phyloP scores from a whole-genome alignment of 2,329 filamentous ascomycete genomes.

The Beauveria australis region DNA sequence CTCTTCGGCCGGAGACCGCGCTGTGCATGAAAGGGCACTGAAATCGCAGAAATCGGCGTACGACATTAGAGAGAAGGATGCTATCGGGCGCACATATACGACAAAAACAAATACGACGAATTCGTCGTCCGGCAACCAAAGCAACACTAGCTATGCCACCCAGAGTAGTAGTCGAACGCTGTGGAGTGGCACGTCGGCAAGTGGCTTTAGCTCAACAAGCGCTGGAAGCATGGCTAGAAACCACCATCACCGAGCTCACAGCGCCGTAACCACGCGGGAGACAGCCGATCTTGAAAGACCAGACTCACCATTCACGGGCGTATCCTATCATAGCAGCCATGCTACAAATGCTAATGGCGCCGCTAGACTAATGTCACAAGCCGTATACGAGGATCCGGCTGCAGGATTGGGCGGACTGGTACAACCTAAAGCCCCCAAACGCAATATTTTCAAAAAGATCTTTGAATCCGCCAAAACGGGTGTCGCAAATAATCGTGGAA shows the following conservation, averaged over 20 bases:
- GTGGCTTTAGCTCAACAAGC: slow-evolving; percentile 88
- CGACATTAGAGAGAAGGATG: slow-evolving; percentile 57
- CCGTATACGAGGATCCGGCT: slow-evolving; percentile 56
- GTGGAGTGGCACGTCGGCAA: slow-evolving; percentile 89
- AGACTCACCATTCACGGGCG: slow-evolving; percentile 61
- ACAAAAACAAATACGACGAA: slow-evolving; percentile 81
- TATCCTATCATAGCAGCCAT: slow-evolving; percentile 90
- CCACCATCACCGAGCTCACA: slow-evolving; percentile 53
- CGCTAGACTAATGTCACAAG: slow-evolving; percentile 56
- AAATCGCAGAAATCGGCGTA: slow-evolving; percentile 67
- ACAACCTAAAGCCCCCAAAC: slow-evolving; percentile 69
- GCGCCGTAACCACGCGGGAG: slow-evolving; percentile 54
- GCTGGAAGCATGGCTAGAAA: slow-evolving; percentile 85
- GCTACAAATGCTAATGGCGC: slow-evolving; percentile 40
- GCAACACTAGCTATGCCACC: slow-evolving; percentile 65
- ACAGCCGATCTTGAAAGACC: slow-evolving; percentile 46
- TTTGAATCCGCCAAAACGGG: slow-evolving; percentile 90
- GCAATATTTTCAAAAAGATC: slow-evolving; percentile 92
- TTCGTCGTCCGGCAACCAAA: slow-evolving; percentile 64
- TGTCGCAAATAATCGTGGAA: slow-evolving; percentile 80
- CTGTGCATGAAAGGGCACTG: slow-evolving; percentile 37
- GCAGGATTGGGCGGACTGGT: slow-evolving; percentile 71
- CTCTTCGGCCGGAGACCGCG: slow-evolving; percentile 44
- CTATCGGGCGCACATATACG: slow-evolving; percentile 72
- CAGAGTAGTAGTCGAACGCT: slow-evolving; percentile 75